Evolutionary conservation across 148 eudicot genomes (phyloP).

Genomic region (Salicornia ramosissima): DNA sequence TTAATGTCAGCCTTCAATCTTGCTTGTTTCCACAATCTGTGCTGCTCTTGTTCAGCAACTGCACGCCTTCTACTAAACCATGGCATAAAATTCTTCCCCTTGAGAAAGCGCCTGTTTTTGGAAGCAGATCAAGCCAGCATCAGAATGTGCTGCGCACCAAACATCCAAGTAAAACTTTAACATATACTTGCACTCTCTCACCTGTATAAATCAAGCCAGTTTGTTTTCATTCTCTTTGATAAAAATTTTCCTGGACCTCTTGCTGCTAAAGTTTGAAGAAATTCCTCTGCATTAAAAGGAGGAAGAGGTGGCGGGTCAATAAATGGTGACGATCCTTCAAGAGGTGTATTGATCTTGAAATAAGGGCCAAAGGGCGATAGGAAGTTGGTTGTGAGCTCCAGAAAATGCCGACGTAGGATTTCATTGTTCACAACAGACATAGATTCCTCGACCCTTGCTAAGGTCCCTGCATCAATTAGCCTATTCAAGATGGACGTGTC

Average conservation of each 20-base stretch:
- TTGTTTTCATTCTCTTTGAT: conserved; percentile 83
- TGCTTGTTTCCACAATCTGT: conserved; percentile 80
- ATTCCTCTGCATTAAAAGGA: conserved; percentile 63
- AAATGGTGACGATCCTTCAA: conserved; percentile 86
- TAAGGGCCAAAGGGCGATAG: conserved; percentile 94
- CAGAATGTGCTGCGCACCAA: conserved; percentile 4
- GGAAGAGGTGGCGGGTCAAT: conserved; percentile 82
- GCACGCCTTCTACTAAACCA: conserved; percentile 88
- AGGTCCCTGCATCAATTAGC: conserved; percentile 91
- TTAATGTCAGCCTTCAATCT: conserved; percentile 72
- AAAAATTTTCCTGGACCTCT: conserved; percentile 98
- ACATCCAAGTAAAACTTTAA: neutral
- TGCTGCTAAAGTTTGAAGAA: conserved; percentile 62
- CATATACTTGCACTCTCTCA: conserved; percentile 14
- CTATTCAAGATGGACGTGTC: conserved; percentile 93
- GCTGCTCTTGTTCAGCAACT: conserved; percentile 82
- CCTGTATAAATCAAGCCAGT: conserved; percentile 96
- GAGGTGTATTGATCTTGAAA: conserved; percentile 78
- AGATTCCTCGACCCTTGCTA: conserved; percentile 89
- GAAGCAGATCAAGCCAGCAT: conserved; percentile 10
- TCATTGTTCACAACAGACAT: conserved; percentile 99
- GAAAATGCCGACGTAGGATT: conserved; percentile 87
- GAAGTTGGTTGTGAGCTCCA: conserved; percentile 95
- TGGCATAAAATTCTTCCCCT: conserved; percentile 74
- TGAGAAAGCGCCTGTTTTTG: conserved; percentile 65